Base-by-base conservation (phyloP, 306 rosid species). In the Styphnolobium japonicum region DNA sequence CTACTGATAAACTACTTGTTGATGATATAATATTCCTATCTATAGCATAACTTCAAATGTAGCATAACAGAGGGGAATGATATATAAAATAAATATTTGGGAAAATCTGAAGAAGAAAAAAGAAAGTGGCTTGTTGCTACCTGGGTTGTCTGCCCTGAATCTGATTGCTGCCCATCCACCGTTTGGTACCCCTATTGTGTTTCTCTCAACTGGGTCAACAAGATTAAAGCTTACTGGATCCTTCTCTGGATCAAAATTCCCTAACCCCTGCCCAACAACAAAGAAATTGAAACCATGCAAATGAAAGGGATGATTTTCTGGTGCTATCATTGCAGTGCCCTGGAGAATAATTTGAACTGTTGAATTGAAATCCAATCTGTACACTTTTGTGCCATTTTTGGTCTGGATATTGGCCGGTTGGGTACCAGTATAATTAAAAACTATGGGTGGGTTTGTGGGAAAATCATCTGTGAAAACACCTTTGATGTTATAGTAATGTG, bases 91-190 rank as follows among this genome's bases (percentile, higher is more conserved):
- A 7, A 22, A 23, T 2, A 6, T 69, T 25, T 5, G 12, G 12
- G 18, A 8, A 6, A 23, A 0, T 0, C 0, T 19, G 23, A 33
- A 2, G 4, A 21, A 2, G 15, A 4, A 7, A 10, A 55, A 22
- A 52, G 7, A 64, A 19, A 58, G 73, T 67, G 51, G 60, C 0
- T 7, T n/a, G 65, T 16, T 63, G 10, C 14, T 80, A 92, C 97
- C 97, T 78, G 92, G 97, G 70, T 89, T 89, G 70, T 90, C 82
- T 75, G 96, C 97, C 67, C 67, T 85, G 89, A 92, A 92, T 85
- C 96, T 89, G 65, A 92, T 90, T 25, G 96, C 95, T 10, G 78
- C 40, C 97, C 97, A 90, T 69, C 97, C 96, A 48, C 39, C 90
- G 77, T 85, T 86, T 37, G 97, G 92, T 9, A 88, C 85, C 16